Evolutionary conservation across 2,329 filamentous ascomycete species (phyloP).

Genomic region (Ilyonectria sp.): DNA sequence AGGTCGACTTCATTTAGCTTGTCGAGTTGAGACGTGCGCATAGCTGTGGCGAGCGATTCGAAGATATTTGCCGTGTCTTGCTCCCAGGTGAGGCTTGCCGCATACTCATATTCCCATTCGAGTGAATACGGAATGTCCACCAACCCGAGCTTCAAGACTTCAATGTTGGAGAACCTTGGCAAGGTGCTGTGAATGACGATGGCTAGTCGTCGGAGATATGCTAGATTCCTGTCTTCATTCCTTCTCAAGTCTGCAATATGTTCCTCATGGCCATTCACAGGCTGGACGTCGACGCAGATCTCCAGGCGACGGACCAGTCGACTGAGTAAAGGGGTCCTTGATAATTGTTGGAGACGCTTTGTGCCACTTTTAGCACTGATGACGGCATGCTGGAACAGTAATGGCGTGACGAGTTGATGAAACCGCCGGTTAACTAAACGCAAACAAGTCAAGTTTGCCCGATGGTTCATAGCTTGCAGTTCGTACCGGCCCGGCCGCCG

Average conservation of each 20-base stretch:
- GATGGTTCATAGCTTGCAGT: slow-evolving; percentile 20
- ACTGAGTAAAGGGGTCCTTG: slow-evolving; percentile 12
- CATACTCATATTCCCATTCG: neutral
- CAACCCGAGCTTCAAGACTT: slow-evolving; percentile 15
- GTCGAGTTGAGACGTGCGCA: slow-evolving; percentile 16
- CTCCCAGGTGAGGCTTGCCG: neutral
- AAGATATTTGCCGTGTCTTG: slow-evolving; percentile 18
- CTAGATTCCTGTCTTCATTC: slow-evolving; percentile 1
- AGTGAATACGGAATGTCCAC: slow-evolving; percentile 10
- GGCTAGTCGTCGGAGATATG: slow-evolving; percentile 16
- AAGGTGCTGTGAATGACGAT: slow-evolving; percentile 20
- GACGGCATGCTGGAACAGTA: slow-evolving; percentile 20
- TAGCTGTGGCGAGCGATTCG: slow-evolving; percentile 17
- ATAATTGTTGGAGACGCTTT: slow-evolving; percentile 16
- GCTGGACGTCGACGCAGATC: slow-evolving; percentile 14
- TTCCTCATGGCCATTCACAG: neutral
- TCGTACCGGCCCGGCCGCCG: slow-evolving; percentile 15
- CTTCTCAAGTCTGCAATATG: neutral
- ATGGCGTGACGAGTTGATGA: slow-evolving; percentile 10
- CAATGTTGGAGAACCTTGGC: slow-evolving; percentile 16
- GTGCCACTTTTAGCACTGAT: slow-evolving; percentile 7
- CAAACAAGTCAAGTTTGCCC: slow-evolving; percentile 14
- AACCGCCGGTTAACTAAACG: slow-evolving; percentile 17
- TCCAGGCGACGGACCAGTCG: slow-evolving; percentile 25
- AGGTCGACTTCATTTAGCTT: slow-evolving; percentile 22